Evolutionary conservation across 2,329 filamentous ascomycete species (phyloP).

Genomic region (Cercospora janseana): DNA sequence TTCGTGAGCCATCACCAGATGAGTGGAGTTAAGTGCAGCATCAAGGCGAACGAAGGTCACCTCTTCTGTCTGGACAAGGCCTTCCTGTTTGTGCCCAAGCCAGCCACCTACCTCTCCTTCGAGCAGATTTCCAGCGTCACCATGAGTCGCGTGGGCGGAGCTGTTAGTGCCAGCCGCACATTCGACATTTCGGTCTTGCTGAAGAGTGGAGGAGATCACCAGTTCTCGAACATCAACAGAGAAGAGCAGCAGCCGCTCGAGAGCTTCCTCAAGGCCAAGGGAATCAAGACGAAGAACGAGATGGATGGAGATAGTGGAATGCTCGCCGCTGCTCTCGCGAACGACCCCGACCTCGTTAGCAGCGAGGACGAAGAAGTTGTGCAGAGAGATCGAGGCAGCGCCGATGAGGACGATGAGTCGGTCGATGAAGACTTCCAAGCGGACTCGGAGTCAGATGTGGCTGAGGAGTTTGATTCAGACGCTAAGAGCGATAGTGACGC

Average conservation of each 20-base stretch:
- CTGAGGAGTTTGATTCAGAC: conserved; percentile 89
- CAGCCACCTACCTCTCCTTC: conserved; percentile 93
- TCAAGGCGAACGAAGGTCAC: conserved; percentile 98
- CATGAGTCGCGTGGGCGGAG: conserved; percentile 92
- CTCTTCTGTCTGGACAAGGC: conserved; percentile 97
- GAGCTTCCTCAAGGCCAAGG: conserved; percentile 94
- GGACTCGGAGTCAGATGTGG: conserved; percentile 90
- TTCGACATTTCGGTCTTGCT: conserved; percentile 94
- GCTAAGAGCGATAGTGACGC: conserved; percentile 77
- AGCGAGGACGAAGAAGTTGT: conserved; percentile 80
- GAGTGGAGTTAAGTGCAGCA: conserved; percentile 97
- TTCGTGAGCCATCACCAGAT: conserved; percentile 92
- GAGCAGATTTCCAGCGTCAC: conserved; percentile 89
- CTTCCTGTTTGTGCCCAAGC: conserved; percentile 98
- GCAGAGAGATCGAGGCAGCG: conserved; percentile 77
- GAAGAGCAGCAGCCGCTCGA: conserved; percentile 97
- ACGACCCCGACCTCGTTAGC: conserved; percentile 74
- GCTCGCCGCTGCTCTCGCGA: conserved; percentile 74
- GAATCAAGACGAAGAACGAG: conserved; percentile 94
- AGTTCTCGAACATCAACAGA: conserved; percentile 99
- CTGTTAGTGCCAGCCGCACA: conserved; percentile 87
- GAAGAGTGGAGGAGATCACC: conserved; percentile 84
- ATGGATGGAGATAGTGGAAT: conserved; percentile 81
- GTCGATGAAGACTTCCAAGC: conserved; percentile 94
- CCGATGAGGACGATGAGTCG: conserved; percentile 93